These are phyloP conservation scores for Exidia glandulosa DNA, from an alignment of 768 basidiomycete species.

Conservation along the genomic window DNA sequence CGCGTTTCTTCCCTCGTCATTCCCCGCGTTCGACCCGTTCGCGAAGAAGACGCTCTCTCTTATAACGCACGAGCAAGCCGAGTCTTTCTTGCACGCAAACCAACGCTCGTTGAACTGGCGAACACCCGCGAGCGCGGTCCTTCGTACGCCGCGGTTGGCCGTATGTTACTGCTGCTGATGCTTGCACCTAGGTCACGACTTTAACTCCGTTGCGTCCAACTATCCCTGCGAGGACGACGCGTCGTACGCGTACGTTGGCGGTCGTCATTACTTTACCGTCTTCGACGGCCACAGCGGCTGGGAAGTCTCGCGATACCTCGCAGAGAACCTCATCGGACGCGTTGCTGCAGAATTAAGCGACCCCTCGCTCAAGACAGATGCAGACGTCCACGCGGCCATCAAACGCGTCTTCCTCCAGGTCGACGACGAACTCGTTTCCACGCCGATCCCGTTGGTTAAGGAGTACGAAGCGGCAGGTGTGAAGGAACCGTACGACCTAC, in stretches of 20 bases:
- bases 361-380: conserved; percentile 16
- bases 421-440: conserved; percentile 70
- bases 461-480: conserved; percentile 20
- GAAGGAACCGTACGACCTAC: conserved; percentile 14
- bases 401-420: conserved; percentile 66
- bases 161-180: not conserved
- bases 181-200: not conserved
- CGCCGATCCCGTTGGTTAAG: conserved; percentile 49
- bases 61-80: not conserved
- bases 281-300: conserved; percentile 87
- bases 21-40: not conserved
- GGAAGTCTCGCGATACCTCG: conserved; percentile 75
- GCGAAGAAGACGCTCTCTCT: not conserved
- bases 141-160: too few relatives aligned
- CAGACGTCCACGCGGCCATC: conserved; percentile 39
- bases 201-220: not conserved
- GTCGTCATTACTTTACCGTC: conserved; percentile 43
- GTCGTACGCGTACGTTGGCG: not conserved
- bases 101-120: not conserved
- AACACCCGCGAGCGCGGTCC: not conserved
- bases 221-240: not conserved
- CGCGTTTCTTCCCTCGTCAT: not conserved
- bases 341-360: conserved; percentile 63
- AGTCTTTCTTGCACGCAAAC: not conserved
- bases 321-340: conserved; percentile 72